Conservation (phyloP, 176 grass and related monocot genomes). For the Musa beccarii region DNA sequence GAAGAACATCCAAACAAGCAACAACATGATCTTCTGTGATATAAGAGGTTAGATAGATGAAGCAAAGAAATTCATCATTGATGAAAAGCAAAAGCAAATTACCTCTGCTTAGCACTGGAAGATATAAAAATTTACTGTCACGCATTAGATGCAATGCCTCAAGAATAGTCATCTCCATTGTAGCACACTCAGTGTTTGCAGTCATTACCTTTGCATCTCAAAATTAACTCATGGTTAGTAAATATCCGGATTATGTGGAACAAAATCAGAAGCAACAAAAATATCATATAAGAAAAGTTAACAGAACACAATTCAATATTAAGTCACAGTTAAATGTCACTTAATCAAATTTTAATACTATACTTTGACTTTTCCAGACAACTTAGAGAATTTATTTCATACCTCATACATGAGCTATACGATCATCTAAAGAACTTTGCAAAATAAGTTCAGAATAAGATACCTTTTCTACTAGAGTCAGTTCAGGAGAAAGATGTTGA, state of each 20-base stretch:
- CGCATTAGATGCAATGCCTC: slow-evolving; percentile 92
- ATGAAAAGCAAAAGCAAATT: neutral
- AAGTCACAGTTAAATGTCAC: too few species aligned
- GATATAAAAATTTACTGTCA: slow-evolving; percentile 85
- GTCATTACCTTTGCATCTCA: slow-evolving; percentile 70
- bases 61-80: slow-evolving; percentile 6
- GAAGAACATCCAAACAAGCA: slow-evolving; percentile 85
- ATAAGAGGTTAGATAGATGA: slow-evolving; percentile 21
- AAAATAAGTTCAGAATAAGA: neutral
- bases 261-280: slow-evolving; percentile 1
- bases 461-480: slow-evolving; percentile 91
- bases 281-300: neutral
- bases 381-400: too few species aligned
- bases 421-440: neutral
- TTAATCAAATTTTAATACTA: too few species aligned
- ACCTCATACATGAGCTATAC: neutral
- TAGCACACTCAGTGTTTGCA: slow-evolving; percentile 67
- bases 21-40: slow-evolving; percentile 57
- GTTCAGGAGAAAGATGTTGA: slow-evolving; percentile 76
- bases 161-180: slow-evolving; percentile 78
- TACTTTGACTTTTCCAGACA: too few species aligned
- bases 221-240: neutral
- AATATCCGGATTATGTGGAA: neutral
- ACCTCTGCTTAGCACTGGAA: slow-evolving; percentile 82
- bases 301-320: neutral